These are phyloP conservation scores for Royoungia palumana DNA, from an alignment of 768 basidiomycete genomes.

Conservation along the genomic window DNA sequence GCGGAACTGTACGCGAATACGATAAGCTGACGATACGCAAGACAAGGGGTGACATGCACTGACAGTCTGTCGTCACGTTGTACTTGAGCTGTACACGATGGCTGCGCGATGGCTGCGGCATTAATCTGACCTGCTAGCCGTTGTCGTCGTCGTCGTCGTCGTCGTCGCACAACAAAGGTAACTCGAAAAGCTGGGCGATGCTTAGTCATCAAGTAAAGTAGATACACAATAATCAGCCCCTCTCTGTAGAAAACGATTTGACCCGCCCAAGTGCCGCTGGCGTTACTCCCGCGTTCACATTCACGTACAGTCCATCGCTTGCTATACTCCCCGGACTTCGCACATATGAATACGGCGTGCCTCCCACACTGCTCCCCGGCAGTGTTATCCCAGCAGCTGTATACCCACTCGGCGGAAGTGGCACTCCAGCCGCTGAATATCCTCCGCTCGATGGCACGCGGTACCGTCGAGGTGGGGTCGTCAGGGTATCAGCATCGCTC, in stretches of 20 bases:
- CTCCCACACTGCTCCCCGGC: not conserved
- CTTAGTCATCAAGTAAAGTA: conserved; percentile 15
- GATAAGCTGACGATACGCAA: not conserved
- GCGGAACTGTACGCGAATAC: conserved; percentile 53
- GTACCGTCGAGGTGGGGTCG: conserved; percentile 31
- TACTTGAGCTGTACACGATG: conserved; percentile 46
- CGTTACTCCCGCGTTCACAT: conserved; percentile 20
- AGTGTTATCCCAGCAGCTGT: too few relatives aligned
- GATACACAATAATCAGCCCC: conserved; percentile 9
- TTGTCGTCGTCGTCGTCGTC: conserved; percentile 4
- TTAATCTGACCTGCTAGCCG: conserved; percentile 2
- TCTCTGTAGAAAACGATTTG: conserved; percentile 13
- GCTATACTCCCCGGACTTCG: conserved; percentile 12
- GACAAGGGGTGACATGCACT: conserved; percentile 9
- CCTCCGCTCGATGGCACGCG: conserved; percentile 16
- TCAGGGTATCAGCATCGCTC: conserved; percentile 34
- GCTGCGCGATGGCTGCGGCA: conserved; percentile 37
- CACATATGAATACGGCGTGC: conserved; percentile 23
- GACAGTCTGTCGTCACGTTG: conserved; percentile 54
- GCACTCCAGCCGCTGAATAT: conserved; percentile 12
- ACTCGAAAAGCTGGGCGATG: not conserved
- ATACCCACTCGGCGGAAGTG: conserved; percentile 10
- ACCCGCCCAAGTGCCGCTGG: conserved; percentile 24
- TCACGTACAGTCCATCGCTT: not conserved
- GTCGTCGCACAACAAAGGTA: conserved; percentile 4